These are phyloP conservation scores for Termitomyces sp. DNA, from an alignment of 768 basidiomycete genomes.

Conservation along the genomic window DNA sequence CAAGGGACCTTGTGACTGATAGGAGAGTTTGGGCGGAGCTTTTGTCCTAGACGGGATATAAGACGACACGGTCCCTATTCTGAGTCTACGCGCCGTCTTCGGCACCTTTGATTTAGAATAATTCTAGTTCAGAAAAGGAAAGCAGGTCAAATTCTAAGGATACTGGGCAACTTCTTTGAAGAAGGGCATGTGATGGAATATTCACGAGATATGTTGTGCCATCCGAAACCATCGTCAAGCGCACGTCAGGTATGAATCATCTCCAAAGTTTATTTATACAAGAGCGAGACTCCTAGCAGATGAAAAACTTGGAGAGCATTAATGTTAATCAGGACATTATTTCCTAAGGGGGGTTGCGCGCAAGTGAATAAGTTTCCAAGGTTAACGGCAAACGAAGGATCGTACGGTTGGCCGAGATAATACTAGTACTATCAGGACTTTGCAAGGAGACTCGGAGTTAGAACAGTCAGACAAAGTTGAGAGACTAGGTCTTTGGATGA, in stretches of 20 bases:
- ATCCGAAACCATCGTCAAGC: background rate
- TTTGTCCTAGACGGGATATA: constrained; percentile 4
- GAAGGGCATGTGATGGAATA: background rate
- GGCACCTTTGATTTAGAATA: background rate
- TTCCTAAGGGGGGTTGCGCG: background rate
- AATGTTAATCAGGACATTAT: background rate
- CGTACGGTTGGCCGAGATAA: too few species aligned
- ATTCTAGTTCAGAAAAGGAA: constrained; percentile 1
- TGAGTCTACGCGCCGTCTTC: background rate
- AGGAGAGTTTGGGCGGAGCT: constrained; percentile 1
- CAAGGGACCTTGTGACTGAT: constrained; percentile 1
- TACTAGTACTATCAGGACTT: too few species aligned
- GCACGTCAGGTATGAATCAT: background rate
- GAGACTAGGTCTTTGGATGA: background rate
- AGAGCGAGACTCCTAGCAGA: background rate
- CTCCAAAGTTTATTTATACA: background rate
- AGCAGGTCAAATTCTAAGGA: background rate
- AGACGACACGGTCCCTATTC: constrained; percentile 7
- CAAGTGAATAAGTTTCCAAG: background rate
- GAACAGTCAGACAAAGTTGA: background rate
- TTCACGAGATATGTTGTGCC: background rate
- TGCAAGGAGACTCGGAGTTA: too few species aligned
- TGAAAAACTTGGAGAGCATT: background rate
- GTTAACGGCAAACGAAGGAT: background rate
- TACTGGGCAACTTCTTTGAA: background rate